Conservation (phyloP, 1,284 basidiomycete genomes). For the Athelia sp. region DNA sequence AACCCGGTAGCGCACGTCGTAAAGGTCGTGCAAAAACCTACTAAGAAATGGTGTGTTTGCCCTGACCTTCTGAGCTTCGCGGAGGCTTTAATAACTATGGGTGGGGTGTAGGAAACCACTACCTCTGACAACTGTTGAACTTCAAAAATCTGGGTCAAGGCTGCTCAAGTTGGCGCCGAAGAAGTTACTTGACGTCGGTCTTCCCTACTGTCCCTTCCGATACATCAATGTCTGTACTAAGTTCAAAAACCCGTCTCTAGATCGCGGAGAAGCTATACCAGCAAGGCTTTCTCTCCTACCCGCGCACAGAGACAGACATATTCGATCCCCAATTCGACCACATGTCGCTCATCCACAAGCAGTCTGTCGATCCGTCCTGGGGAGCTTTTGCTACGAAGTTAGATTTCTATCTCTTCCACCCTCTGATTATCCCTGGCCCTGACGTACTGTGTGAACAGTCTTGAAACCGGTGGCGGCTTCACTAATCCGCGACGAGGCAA, state of each 20-base stretch:
- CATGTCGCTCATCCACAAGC: constrained; percentile 81
- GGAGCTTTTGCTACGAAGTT: constrained; percentile 79
- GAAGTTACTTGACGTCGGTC: constrained; percentile 81
- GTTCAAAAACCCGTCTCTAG: constrained; percentile 42
- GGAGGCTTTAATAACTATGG: too few species aligned
- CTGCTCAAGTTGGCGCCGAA: constrained; percentile 89
- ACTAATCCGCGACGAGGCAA: constrained; percentile 79
- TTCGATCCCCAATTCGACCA: constrained; percentile 95
- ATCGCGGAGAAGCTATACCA: constrained; percentile 95
- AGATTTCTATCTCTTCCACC: neutral
- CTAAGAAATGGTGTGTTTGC: constrained; percentile 91
- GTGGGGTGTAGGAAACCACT: constrained; percentile 94
- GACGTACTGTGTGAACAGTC: constrained; percentile 34
- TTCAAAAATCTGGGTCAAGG: constrained; percentile 97
- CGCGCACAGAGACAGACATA: constrained; percentile 97
- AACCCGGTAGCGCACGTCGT: constrained; percentile 67
- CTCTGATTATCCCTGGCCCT: neutral
- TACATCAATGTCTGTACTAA: neutral
- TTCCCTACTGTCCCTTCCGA: neutral
- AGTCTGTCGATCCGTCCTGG: constrained; percentile 80
- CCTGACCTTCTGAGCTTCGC: too few species aligned
- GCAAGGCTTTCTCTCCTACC: constrained; percentile 93
- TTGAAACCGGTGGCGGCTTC: constrained; percentile 74
- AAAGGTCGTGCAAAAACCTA: constrained; percentile 80
- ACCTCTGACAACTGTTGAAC: constrained; percentile 94